A percentile compares a stretch with the other conserved stretches of the same genome.
Conservation (phyloP, 441 rosid genomes). For the Erodium moschatum region DNA sequence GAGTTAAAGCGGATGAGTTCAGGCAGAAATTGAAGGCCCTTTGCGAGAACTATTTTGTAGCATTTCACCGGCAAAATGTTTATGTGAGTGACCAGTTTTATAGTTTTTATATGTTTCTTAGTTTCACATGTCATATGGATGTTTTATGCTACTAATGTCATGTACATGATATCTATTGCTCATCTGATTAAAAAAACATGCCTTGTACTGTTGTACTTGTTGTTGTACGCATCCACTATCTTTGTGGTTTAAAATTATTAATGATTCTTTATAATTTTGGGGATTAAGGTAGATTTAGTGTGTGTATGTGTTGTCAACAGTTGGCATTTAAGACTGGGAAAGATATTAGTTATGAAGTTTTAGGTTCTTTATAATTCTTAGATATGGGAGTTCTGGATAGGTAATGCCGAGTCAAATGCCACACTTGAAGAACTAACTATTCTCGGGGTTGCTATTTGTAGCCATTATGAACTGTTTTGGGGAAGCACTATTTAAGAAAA, state of each 20-base stretch:
- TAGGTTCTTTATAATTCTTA: background rate
- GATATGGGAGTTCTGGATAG: background rate
- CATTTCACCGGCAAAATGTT: constrained; percentile 86
- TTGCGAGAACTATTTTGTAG: constrained; percentile 68
- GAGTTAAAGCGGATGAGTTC: constrained; percentile 83
- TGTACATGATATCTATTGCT: background rate
- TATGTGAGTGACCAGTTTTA: constrained; percentile 42
- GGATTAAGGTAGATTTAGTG: constrained; percentile 1
- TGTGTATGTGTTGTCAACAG: background rate
- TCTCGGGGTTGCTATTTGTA: background rate
- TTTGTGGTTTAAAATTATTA: background rate
- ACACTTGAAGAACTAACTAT: constrained; percentile 5
- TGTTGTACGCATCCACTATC: background rate
- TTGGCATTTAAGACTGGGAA: background rate
- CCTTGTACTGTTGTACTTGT: too few species aligned
- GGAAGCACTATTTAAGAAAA: background rate
- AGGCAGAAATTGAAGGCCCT: constrained; percentile 86
- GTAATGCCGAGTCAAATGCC: background rate
- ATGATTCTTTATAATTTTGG: background rate
- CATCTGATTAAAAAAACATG: background rate
- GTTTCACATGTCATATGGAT: background rate
- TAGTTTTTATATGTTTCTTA: background rate
- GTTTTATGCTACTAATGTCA: background rate
- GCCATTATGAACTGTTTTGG: constrained; percentile 4
- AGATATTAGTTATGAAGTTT: background rate